Base-by-base conservation (phyloP, 257 asterid genomes). In the Euphrasia confusa region DNA sequence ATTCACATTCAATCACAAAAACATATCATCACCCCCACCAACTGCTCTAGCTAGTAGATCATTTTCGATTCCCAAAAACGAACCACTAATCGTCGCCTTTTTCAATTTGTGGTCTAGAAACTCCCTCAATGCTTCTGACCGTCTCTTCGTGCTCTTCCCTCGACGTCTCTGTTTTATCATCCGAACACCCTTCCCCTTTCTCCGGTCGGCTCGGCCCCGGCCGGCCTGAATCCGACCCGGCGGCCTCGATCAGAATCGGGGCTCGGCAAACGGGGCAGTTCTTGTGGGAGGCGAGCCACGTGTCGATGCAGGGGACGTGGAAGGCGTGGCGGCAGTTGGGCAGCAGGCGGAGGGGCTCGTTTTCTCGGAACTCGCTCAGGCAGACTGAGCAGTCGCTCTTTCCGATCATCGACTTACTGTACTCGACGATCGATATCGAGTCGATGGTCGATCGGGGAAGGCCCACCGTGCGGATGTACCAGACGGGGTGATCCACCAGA, bases 291-390 rank as follows among this genome's bases (percentile, higher is more conserved):
- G 83, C 71, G 4, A 90, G 28, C 97, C 97, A 90, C 12, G 85
- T 81, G 66, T 90, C 97, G 18, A 90, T 81, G 62, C 97, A 90
- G 24, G 48, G 39, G 7, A 75, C 42, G 56, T 90, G 97, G 72
- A 90, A 90, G 59, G 95, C 93, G 50, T 90, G 97, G 71, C 82
- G 79, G 60, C 97, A 90, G 47, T 87, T 90, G 0, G 96, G 96
- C 78, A 90, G 58, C 55, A 87, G 80, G 73, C 96, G 67, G n/a
- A 87, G 80, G 4, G n/a, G 64, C 68, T 87, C 97, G 37, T 75
- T 75, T 33, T 85, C 93, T 67, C 72, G 67, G 72, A 90, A 90
- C 28, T 90, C 96, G 64, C 63, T 82, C 69, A 90, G 67, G 33
- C 97, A 90, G 58, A 90, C 83, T 12, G 95, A 71, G 40, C 97